phyloP scores from a whole-genome alignment of 129 eudicot species.

The Pulicaria dysenterica region DNA sequence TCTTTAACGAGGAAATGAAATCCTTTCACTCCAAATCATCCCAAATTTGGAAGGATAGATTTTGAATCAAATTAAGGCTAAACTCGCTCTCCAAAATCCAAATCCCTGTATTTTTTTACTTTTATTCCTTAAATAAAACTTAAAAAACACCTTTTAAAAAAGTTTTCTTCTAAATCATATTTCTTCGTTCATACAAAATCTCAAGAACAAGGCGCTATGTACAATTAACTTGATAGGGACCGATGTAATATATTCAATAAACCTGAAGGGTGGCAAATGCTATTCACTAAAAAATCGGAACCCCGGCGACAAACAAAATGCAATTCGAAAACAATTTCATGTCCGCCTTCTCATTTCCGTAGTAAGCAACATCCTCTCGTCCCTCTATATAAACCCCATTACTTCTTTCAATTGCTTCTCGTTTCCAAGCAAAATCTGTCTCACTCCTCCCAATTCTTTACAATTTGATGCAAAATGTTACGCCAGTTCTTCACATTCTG shows the following conservation, averaged over 20 bases:
- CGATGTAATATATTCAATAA: neutral
- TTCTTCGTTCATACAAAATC: too few relatives aligned
- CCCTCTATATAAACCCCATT: slow-evolving; percentile 32
- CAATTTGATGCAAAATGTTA: slow-evolving; percentile 32
- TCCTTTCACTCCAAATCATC: too few relatives aligned
- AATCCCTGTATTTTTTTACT: too few relatives aligned
- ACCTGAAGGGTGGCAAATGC: neutral
- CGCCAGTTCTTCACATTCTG: slow-evolving; percentile 2
- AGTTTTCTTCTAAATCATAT: too few relatives aligned
- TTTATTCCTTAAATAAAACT: too few relatives aligned
- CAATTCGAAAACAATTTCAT: slow-evolving; percentile 36
- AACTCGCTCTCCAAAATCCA: too few relatives aligned
- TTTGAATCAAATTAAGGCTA: too few relatives aligned
- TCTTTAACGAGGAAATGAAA: too few relatives aligned
- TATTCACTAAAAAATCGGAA: slow-evolving; percentile 24
- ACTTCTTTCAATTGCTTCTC: slow-evolving; percentile 2
- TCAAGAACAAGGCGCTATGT: too few relatives aligned
- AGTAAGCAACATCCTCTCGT: slow-evolving; percentile 29
- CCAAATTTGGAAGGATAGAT: too few relatives aligned
- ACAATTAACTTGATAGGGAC: neutral
- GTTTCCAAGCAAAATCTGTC: slow-evolving; percentile 19
- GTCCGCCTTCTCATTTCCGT: slow-evolving; percentile 27
- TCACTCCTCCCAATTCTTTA: slow-evolving; percentile 19
- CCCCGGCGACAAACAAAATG: slow-evolving; percentile 35
- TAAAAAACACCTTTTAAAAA: too few relatives aligned